These are phyloP conservation scores for Aspergillus latus DNA, from an alignment of 2,329 filamentous ascomycete species.

Conservation along the genomic window DNA sequence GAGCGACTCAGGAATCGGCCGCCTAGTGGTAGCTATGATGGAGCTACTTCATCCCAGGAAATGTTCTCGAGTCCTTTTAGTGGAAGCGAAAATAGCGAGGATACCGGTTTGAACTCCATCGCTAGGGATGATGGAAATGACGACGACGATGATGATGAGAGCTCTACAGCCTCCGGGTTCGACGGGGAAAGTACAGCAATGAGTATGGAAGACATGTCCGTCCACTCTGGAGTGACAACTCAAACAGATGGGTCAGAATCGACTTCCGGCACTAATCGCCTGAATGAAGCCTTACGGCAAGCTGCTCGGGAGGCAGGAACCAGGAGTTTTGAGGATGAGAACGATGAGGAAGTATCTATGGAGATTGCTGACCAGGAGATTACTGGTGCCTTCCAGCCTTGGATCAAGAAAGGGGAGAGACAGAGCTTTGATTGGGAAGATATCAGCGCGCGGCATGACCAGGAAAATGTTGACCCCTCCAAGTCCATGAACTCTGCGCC, in stretches of 20 bases:
- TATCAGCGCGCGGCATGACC: conserved; percentile 44
- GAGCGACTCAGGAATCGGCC: conserved; percentile 56
- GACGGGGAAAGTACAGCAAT: conserved; percentile 73
- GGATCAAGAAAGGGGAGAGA: conserved; percentile 46
- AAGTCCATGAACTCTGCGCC: conserved; percentile 17
- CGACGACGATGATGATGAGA: conserved; percentile 47
- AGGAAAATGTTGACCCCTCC: conserved; percentile 46
- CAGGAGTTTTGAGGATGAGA: conserved; percentile 62
- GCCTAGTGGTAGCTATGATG: conserved; percentile 47
- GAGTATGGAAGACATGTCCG: conserved; percentile 71
- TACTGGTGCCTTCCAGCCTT: conserved; percentile 51
- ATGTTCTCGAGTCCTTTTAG: conserved; percentile 79
- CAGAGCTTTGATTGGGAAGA: conserved; percentile 46
- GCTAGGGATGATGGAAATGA: conserved; percentile 45
- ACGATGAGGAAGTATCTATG: conserved; percentile 71
- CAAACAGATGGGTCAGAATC: conserved; percentile 52
- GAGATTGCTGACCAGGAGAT: conserved; percentile 67
- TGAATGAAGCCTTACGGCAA: conserved; percentile 75
- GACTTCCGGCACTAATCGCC: conserved; percentile 67
- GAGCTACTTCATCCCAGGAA: conserved; percentile 62
- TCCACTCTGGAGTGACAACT: conserved; percentile 64
- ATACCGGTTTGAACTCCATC: conserved; percentile 39
- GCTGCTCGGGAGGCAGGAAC: conserved; percentile 76
- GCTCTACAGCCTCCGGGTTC: conserved; percentile 51
- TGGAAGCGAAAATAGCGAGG: conserved; percentile 52